Conservation (phyloP, 2,329 filamentous ascomycete species). For the Pyrenochaeta sp. region DNA sequence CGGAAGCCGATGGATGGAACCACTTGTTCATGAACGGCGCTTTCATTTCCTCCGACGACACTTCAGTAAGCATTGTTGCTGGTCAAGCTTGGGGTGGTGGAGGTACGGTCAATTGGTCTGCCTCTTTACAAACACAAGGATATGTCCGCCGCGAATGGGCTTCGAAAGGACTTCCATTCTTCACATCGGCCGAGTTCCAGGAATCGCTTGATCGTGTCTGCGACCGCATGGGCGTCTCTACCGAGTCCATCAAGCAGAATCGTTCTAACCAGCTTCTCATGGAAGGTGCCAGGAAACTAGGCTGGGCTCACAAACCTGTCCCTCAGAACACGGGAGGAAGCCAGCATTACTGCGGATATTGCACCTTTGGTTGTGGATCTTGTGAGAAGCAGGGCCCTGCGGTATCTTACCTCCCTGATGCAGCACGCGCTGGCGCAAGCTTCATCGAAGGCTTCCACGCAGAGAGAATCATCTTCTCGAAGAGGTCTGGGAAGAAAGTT, state of each 20-base stretch:
- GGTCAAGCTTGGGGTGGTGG: conserved; percentile 85
- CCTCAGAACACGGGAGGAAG: conserved; percentile 80
- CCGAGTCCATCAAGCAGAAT: conserved; percentile 74
- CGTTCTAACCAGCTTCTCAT: conserved; percentile 74
- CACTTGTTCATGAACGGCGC: conserved; percentile 77
- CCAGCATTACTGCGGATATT: conserved; percentile 76
- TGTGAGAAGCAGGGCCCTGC: conserved; percentile 81
- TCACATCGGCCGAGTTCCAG: conserved; percentile 77
- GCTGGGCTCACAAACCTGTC: conserved; percentile 72
- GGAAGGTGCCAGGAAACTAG: conserved; percentile 76
- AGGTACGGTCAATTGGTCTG: conserved; percentile 86
- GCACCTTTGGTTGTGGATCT: conserved; percentile 65
- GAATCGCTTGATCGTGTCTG: conserved; percentile 81
- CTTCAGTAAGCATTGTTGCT: conserved; percentile 65
- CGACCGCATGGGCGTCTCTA: conserved; percentile 76
- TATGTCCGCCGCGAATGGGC: conserved; percentile 86
- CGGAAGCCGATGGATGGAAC: conserved; percentile 63
- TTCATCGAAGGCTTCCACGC: conserved; percentile 86
- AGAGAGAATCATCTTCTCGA: conserved; percentile 73
- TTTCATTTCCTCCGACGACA: conserved; percentile 59
- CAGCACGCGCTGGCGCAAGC: conserved; percentile 75
- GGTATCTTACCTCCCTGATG: conserved; percentile 80
- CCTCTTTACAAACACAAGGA: conserved; percentile 72
- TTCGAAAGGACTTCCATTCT: conserved; percentile 72
- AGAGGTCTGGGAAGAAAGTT: conserved; percentile 59